Evolutionary conservation across 1,284 basidiomycete genomes (phyloP).

Genomic region (Sphaerobolus stellatus): DNA sequence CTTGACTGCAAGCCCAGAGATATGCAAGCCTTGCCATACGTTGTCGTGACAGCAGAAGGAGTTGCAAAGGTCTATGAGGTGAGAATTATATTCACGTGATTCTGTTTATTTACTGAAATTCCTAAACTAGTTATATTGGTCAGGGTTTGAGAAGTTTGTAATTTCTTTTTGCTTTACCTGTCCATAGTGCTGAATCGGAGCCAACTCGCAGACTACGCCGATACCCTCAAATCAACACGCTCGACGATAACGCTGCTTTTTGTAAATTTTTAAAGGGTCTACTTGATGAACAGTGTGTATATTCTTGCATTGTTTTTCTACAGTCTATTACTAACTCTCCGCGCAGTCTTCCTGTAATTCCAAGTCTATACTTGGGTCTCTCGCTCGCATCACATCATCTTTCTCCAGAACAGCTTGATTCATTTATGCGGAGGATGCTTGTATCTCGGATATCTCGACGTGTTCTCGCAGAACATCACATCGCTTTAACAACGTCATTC

Average conservation of each 20-base stretch:
- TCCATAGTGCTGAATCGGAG: slow-evolving; percentile 1
- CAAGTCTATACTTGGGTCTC: slow-evolving; percentile 72
- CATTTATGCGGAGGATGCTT: slow-evolving; percentile 90
- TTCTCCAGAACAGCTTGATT: slow-evolving; percentile 75
- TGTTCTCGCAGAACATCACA: slow-evolving; percentile 87
- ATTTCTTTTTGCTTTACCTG: slow-evolving; percentile 1
- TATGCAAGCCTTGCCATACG: slow-evolving; percentile 82
- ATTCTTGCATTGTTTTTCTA: slow-evolving; percentile 8
- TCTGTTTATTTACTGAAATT: not conserved
- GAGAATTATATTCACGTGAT: slow-evolving; percentile 23
- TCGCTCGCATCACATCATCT: slow-evolving; percentile 79
- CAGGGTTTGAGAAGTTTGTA: slow-evolving; percentile 74
- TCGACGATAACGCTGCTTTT: slow-evolving; percentile 78
- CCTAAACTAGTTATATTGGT: slow-evolving; percentile 74
- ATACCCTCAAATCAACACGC: slow-evolving; percentile 71
- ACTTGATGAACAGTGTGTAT: slow-evolving; percentile 72
- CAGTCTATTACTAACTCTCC: not conserved
- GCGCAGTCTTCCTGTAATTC: slow-evolving; percentile 69
- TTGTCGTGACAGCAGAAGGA: slow-evolving; percentile 85
- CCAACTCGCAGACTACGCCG: slow-evolving; percentile 59
- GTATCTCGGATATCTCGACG: slow-evolving; percentile 86
- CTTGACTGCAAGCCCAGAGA: slow-evolving; percentile 46
- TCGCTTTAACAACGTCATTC: slow-evolving; percentile 71
- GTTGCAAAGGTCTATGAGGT: slow-evolving; percentile 86
- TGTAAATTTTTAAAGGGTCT: slow-evolving; percentile 68